A percentile compares a stretch with the other conserved stretches of the same genome.
Evolutionary conservation across 805 yeast species (phyloP).

Genomic region (Yarrowia sp.): DNA sequence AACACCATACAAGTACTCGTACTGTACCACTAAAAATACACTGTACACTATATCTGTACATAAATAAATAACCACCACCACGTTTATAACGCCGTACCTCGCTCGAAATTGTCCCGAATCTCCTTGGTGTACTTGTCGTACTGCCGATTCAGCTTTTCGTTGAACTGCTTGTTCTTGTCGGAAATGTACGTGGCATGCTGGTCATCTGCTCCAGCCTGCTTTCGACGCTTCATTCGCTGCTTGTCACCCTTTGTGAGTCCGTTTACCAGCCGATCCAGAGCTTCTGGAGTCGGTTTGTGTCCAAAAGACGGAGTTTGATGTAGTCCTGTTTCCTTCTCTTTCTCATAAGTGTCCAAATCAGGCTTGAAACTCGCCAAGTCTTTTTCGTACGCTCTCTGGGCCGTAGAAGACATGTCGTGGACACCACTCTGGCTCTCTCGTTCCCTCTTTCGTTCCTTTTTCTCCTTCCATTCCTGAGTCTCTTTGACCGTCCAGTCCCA

Average conservation of each 20-base stretch:
- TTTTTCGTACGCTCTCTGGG: conserved; percentile 58
- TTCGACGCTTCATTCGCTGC: conserved; percentile 40
- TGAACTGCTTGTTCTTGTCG: conserved; percentile 71
- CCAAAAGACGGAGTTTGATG: conserved; percentile 33
- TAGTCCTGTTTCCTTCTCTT: conserved; percentile 37
- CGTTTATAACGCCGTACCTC: conserved; percentile 38
- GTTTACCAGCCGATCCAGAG: conserved; percentile 36
- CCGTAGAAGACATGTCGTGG: conserved; percentile 52
- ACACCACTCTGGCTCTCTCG: conserved; percentile 30
- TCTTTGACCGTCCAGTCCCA: conserved; percentile 63
- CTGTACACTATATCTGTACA: too few relatives aligned
- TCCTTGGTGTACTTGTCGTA: conserved; percentile 45
- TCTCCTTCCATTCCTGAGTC: conserved; percentile 58
- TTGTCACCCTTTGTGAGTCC: conserved; percentile 39
- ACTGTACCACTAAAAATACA: too few relatives aligned
- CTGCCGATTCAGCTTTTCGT: conserved; percentile 60
- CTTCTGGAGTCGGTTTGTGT: conserved; percentile 42
- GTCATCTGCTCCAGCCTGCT: conserved; percentile 34
- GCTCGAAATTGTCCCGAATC: conserved; percentile 38
- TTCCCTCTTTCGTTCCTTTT: conserved; percentile 35
- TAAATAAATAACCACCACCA: neutral
- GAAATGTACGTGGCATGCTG: conserved; percentile 49
- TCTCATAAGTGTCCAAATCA: conserved; percentile 44
- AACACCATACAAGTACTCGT: too few relatives aligned
- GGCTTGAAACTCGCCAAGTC: conserved; percentile 43